Conservation (phyloP, 1,139 yeast genomes). For the Geotrichum macrosporum region DNA sequence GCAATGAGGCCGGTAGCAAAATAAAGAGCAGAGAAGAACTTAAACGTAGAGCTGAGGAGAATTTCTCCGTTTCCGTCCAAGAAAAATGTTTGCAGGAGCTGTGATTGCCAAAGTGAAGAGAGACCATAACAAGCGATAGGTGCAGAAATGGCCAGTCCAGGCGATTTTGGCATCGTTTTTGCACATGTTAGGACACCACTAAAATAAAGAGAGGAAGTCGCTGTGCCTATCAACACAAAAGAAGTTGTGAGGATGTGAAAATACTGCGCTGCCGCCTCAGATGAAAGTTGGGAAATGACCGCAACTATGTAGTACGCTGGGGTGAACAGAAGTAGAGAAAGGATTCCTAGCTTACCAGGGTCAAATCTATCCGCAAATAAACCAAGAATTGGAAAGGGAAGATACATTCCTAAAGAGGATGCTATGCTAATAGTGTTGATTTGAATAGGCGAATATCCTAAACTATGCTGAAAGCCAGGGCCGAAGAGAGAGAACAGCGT, state of each 20-base stretch:
- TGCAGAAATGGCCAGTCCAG: conserved; percentile 77
- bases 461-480: conserved; percentile 54
- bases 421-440: conserved; percentile 74
- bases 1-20: conserved; percentile 31
- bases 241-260: conserved; percentile 28
- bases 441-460: conserved; percentile 63
- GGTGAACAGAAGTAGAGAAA: conserved; percentile 61
- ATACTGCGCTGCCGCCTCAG: conserved; percentile 10
- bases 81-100: conserved; percentile 40
- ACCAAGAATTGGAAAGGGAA: conserved; percentile 80
- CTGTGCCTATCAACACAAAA: conserved; percentile 64
- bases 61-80: conserved; percentile 35
- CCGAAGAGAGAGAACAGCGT: conserved; percentile 76
- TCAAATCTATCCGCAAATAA: conserved; percentile 81
- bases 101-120: conserved; percentile 57
- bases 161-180: conserved; percentile 65
- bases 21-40: conserved; percentile 50
- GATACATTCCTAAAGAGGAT: conserved; percentile 76
- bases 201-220: conserved; percentile 77
- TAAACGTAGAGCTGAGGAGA: conserved; percentile 53
- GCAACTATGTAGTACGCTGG: conserved; percentile 66
- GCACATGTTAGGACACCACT: conserved; percentile 80
- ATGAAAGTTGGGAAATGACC: conserved; percentile 21
- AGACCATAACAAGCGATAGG: conserved; percentile 88
- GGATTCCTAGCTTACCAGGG: conserved; percentile 63